Base-by-base conservation (phyloP, 2,329 filamentous ascomycete species). In the Botrytis aclada region DNA sequence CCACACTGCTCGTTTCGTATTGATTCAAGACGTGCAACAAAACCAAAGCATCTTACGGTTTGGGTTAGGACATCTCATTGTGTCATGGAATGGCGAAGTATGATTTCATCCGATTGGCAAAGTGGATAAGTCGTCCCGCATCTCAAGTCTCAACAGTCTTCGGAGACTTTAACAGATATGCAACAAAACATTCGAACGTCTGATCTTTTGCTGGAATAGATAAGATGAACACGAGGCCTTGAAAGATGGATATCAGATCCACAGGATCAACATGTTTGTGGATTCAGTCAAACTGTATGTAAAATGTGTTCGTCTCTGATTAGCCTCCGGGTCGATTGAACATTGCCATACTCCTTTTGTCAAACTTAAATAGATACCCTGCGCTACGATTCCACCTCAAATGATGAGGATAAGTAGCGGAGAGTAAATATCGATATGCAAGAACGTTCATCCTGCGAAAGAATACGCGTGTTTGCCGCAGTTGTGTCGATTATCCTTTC, bases 1-100 rank as follows among this genome's bases (percentile, higher is more conserved):
- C 32, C 29, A 10, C 22, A 45, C 25, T n/a, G n/a, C 14, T 56
- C 20, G 60, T 71, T 12, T 51, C 69, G 54, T 10, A 25, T 71
- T 54, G 18, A 56, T 18, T 51, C 18, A 65, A 32, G 69, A 65
- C 25, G 51, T 63, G 69, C 58, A 62, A 64, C 58, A 71, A 54
- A 43, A 32, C 4, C 12, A 32, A 47, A 56, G 22, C 20, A 10
- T 20, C 32, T 54, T 32, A 45, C 41, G 34, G 62, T 34, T 14
- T 51, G 5, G 12, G 34, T 39, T 29, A 54, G 45, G 4, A 54
- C 22, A 29, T 66, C 34, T 54, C 12, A 16, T 29, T 8, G 39
- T 0, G 32, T 16, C 14, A 54, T 54, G 1, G 3, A 4, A 39
- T 39, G 9, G 9, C 56, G 34, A 34, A 41, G 34, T 56, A 10